Conservation (phyloP, 1,284 basidiomycete species). For the Ustilago shanxiensis region DNA sequence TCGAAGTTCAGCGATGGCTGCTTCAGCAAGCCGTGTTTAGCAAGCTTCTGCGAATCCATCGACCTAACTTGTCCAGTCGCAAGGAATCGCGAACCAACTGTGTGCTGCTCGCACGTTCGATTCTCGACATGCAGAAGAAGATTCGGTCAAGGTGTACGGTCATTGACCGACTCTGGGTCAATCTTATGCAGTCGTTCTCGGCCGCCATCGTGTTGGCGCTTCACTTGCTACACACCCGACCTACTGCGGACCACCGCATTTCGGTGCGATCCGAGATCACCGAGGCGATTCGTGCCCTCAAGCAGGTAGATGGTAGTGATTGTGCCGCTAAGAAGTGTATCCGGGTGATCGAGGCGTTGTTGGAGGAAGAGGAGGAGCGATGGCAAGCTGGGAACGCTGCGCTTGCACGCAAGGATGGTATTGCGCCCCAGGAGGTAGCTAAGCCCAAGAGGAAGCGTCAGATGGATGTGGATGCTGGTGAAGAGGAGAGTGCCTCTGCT, state of each 20-base stretch:
- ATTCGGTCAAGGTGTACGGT: conserved; percentile 60
- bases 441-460: conserved; percentile 53
- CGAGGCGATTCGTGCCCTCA: conserved; percentile 63
- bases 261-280: conserved; percentile 63
- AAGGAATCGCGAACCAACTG: conserved; percentile 59
- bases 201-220: conserved; percentile 66
- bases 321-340: conserved; percentile 58
- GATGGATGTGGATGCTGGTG: conserved; percentile 37
- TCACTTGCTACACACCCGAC: conserved; percentile 61
- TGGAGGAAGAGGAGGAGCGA: conserved; percentile 64
- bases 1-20: conserved; percentile 66
- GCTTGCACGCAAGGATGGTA: conserved; percentile 29
- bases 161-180: conserved; percentile 62
- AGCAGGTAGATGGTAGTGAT: conserved; percentile 52
- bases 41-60: conserved; percentile 64
- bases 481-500: conserved; percentile 21
- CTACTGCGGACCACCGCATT: conserved; percentile 42
- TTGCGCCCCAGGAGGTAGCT: conserved; percentile 14
- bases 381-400: conserved; percentile 57
- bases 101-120: conserved; percentile 62
- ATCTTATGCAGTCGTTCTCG: conserved; percentile 62
- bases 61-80: conserved; percentile 54
- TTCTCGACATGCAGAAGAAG: conserved; percentile 66
- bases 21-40: conserved; percentile 66
- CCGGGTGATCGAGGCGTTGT: conserved; percentile 63